A percentile compares a stretch with the other conserved stretches of the same genome.
Conservation (phyloP, 2,329 filamentous ascomycete genomes). For the Alternaria novae-zelandiae region DNA sequence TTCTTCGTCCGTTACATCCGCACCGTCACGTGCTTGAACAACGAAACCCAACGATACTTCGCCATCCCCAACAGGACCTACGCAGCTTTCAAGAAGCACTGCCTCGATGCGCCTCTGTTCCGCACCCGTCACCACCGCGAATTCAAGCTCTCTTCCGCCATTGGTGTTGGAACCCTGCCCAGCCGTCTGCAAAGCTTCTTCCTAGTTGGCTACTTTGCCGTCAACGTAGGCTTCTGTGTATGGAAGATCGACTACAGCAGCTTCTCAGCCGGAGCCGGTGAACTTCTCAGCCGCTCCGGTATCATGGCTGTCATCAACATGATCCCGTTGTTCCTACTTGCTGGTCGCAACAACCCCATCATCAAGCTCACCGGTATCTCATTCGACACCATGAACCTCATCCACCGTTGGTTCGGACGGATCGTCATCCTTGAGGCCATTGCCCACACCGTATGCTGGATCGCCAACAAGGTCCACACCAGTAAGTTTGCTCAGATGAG, state of each 20-base stretch:
- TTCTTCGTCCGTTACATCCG: slow-evolving; percentile 72
- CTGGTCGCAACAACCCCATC: slow-evolving; percentile 78
- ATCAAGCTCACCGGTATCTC: slow-evolving; percentile 74
- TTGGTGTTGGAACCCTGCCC: slow-evolving; percentile 58
- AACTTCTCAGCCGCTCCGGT: slow-evolving; percentile 70
- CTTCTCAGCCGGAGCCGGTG: slow-evolving; percentile 76
- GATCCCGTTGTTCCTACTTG: slow-evolving; percentile 76
- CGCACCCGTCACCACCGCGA: slow-evolving; percentile 58
- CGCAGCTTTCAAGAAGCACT: slow-evolving; percentile 54
- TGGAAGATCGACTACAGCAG: slow-evolving; percentile 67
- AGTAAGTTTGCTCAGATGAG: slow-evolving; percentile 42
- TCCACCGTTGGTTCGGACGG: slow-evolving; percentile 81
- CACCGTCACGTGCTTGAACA: slow-evolving; percentile 75
- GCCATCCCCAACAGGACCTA: slow-evolving; percentile 63
- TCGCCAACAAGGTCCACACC: slow-evolving; percentile 52
- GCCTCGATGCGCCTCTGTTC: slow-evolving; percentile 56
- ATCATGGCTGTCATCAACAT: slow-evolving; percentile 77
- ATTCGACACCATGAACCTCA: slow-evolving; percentile 82
- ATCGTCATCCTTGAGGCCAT: slow-evolving; percentile 75
- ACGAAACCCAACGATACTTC: slow-evolving; percentile 82
- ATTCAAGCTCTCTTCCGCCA: slow-evolving; percentile 57
- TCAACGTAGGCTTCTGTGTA: slow-evolving; percentile 55
- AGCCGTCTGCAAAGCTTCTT: slow-evolving; percentile 57
- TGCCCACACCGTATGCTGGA: slow-evolving; percentile 68
- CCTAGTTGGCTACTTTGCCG: slow-evolving; percentile 56